Percentiles rank a stretch among this genome's conserved stretches.
These are phyloP conservation scores for Flaveria sonorensis DNA, from an alignment of 129 eudicot species.

Conservation along the genomic window DNA sequence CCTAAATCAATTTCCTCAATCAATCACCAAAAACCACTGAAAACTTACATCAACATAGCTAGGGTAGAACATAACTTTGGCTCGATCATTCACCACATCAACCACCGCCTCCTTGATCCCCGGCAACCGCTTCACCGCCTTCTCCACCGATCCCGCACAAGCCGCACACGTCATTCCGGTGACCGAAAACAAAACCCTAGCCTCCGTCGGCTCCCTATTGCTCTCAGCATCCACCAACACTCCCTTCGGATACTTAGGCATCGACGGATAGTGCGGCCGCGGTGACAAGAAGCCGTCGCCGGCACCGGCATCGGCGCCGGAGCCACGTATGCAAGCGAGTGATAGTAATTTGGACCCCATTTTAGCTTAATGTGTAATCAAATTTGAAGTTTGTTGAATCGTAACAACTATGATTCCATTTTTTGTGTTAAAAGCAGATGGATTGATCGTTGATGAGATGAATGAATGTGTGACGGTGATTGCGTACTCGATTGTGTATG, in stretches of 20 bases:
- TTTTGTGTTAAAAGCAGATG: slow-evolving; percentile 12
- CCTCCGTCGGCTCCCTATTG: slow-evolving; percentile 39
- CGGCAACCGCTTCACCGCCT: slow-evolving; percentile 86
- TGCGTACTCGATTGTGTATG: slow-evolving; percentile 31
- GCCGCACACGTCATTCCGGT: slow-evolving; percentile 92
- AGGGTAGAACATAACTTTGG: slow-evolving; percentile 81
- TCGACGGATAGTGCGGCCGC: slow-evolving; percentile 86
- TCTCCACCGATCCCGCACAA: slow-evolving; percentile 93
- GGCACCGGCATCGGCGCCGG: slow-evolving; percentile 20
- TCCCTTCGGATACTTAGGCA: slow-evolving; percentile 90
- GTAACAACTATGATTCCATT: background rate
- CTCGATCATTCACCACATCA: slow-evolving; percentile 78
- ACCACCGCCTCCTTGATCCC: slow-evolving; percentile 91
- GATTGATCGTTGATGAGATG: background rate
- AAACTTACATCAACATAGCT: slow-evolving; percentile 64
- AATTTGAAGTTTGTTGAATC: background rate
- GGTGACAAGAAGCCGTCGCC: slow-evolving; percentile 55
- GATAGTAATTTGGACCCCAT: slow-evolving; percentile 67
- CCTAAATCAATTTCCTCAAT: background rate
- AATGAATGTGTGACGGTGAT: slow-evolving; percentile 19
- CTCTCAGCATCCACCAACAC: slow-evolving; percentile 50
- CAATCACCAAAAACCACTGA: background rate
- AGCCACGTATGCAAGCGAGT: slow-evolving; percentile 63
- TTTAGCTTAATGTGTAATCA: slow-evolving; percentile 12
- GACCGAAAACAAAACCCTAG: slow-evolving; percentile 67